Evolutionary conservation across 345 rosid species (phyloP).

Genomic region (Heritiera fomes): DNA sequence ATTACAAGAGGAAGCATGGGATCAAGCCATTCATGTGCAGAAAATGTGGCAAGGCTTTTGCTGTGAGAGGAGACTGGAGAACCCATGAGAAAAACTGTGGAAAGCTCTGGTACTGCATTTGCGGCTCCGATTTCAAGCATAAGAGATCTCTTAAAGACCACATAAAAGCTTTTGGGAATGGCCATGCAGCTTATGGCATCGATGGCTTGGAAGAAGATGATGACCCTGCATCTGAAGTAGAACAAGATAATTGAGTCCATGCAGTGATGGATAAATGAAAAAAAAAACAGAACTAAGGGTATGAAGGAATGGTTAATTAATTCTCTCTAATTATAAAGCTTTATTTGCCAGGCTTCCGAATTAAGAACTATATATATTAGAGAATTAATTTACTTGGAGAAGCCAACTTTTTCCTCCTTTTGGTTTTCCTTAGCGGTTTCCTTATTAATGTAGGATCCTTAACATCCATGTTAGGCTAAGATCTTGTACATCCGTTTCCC

Average conservation of each 20-base stretch:
- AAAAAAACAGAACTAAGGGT: background rate
- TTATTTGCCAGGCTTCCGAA: conserved; percentile 23
- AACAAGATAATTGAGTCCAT: conserved; percentile 47
- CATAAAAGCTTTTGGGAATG: conserved; percentile 74
- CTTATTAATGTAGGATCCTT: conserved; percentile 22
- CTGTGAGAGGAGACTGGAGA: conserved; percentile 72
- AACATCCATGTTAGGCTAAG: conserved; percentile 29
- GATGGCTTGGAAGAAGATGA: conserved; percentile 64
- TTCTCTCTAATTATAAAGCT: background rate
- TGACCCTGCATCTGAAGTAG: conserved; percentile 73
- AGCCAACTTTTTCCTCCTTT: conserved; percentile 15
- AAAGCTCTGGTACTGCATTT: conserved; percentile 88
- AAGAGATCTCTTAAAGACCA: conserved; percentile 94
- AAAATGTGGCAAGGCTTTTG: conserved; percentile 66
- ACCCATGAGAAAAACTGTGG: conserved; percentile 83
- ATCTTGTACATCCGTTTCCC: conserved; percentile 27
- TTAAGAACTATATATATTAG: conserved; percentile 31
- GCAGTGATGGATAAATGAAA: conserved; percentile 20
- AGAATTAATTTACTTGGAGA: conserved; percentile 35
- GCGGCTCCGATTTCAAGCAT: conserved; percentile 96
- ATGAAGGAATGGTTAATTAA: conserved; percentile 16
- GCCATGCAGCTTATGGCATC: conserved; percentile 66
- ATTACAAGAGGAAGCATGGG: conserved; percentile 75
- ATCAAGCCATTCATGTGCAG: conserved; percentile 74
- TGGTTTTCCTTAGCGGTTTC: conserved; percentile 14